Conservation (phyloP, 164 flowering plant species). For the Kalanchoe fedtschenkoi region DNA sequence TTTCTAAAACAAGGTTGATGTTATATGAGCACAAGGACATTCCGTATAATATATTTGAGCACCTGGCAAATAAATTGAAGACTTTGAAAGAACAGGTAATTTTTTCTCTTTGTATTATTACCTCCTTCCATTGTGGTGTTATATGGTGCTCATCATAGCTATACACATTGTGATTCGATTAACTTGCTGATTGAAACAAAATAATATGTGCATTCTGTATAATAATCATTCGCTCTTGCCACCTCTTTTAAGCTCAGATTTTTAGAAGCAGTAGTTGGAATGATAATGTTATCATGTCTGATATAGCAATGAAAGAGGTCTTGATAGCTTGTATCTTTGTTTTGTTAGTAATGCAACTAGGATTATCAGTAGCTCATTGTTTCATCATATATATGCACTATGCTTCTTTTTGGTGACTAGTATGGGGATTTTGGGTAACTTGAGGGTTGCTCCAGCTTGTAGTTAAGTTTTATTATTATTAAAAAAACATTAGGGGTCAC, state of each 20-base stretch:
- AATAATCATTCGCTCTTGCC: background rate
- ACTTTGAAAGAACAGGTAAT: slow-evolving; percentile 28
- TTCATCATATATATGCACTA: too few relatives aligned
- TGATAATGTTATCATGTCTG: too few relatives aligned
- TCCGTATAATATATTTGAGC: slow-evolving; percentile 14
- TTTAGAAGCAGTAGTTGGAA: too few relatives aligned
- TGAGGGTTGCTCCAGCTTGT: too few relatives aligned
- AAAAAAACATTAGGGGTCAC: too few relatives aligned
- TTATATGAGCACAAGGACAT: slow-evolving; percentile 25
- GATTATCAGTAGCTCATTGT: too few relatives aligned
- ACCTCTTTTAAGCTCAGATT: background rate
- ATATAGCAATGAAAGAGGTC: too few relatives aligned
- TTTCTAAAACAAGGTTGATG: slow-evolving; percentile 36
- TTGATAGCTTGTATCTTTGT: too few relatives aligned
- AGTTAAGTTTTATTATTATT: too few relatives aligned
- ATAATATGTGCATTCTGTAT: background rate
- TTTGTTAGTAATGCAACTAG: too few relatives aligned
- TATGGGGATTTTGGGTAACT: too few relatives aligned
- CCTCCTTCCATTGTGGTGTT: background rate
- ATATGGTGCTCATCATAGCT: background rate
- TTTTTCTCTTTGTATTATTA: background rate
- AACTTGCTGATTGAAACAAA: background rate
- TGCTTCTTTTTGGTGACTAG: too few relatives aligned
- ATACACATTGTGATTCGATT: background rate
- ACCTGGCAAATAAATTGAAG: slow-evolving; percentile 13